Conservation (phyloP, 2,329 filamentous ascomycete genomes). For the Plenodomus tracheiphilus region DNA sequence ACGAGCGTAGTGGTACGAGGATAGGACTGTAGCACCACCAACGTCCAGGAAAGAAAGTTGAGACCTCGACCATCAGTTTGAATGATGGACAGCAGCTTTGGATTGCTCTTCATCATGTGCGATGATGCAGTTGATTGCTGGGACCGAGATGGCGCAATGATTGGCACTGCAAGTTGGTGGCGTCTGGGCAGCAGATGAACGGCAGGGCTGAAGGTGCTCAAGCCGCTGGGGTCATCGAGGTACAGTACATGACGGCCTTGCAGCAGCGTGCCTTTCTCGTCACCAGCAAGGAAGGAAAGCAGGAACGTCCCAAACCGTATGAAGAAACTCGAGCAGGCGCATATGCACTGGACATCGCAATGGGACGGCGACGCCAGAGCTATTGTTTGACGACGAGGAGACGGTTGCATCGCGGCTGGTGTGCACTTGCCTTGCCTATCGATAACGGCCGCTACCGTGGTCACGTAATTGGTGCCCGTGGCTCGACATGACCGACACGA, state of each 20-base stretch:
- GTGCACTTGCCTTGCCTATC: not conserved
- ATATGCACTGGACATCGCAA: not conserved
- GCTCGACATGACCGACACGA: not conserved
- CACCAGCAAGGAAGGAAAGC: not conserved
- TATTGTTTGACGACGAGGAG: not conserved
- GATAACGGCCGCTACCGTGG: not conserved
- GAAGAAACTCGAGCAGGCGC: too few relatives aligned
- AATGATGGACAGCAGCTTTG: not conserved
- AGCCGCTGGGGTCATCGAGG: too few relatives aligned
- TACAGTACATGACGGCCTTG: not conserved
- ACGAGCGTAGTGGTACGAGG: too few relatives aligned
- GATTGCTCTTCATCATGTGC: not conserved
- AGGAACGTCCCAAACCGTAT: too few relatives aligned
- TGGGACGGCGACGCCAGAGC: not conserved
- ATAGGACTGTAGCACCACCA: too few relatives aligned
- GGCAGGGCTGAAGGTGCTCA: not conserved
- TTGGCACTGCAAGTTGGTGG: not conserved
- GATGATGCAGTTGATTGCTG: not conserved
- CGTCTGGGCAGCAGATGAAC: not conserved
- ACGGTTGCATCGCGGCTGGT: not conserved
- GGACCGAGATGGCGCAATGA: not conserved
- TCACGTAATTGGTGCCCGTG: not conserved
- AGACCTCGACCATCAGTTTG: not conserved
- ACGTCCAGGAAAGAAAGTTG: too few relatives aligned
- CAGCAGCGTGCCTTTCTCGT: not conserved